These are phyloP conservation scores for Penicillium fuscoglaucum DNA, from an alignment of 2,329 filamentous ascomycete species.

Conservation along the genomic window DNA sequence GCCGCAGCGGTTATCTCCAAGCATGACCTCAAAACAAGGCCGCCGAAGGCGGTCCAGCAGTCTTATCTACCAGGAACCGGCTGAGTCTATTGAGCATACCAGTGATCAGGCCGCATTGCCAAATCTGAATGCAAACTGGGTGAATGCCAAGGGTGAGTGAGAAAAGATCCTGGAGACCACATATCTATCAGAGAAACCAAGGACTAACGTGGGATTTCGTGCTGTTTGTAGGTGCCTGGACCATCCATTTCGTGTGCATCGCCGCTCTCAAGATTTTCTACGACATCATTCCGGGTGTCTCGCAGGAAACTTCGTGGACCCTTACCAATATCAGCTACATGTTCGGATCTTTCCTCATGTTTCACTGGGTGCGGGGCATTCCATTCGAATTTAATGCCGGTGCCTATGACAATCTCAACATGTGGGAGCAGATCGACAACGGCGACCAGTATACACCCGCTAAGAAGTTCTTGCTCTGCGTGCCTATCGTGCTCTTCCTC, in stretches of 20 bases:
- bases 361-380: conserved; percentile 96
- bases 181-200: conserved; percentile 1
- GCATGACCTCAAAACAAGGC: conserved; percentile 64
- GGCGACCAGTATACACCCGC: conserved; percentile 97
- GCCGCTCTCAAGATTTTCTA: conserved; percentile 90
- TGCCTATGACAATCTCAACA: conserved; percentile 98
- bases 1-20: conserved; percentile 56
- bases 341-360: conserved; percentile 99
- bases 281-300: conserved; percentile 93
- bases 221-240: conserved; percentile 77
- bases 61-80: conserved; percentile 95
- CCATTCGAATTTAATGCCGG: conserved; percentile 99
- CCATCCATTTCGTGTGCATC: conserved; percentile 93
- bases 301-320: conserved; percentile 98
- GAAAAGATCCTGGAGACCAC: conserved; percentile 3
- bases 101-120: conserved; percentile 93
- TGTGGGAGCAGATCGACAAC: conserved; percentile 99
- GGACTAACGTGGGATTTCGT: conserved; percentile 7
- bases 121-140: conserved; percentile 97
- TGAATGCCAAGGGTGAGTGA: conserved; percentile 90
- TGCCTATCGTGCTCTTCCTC: conserved; percentile 91
- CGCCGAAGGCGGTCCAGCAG: conserved; percentile 95
- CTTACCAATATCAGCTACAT: conserved; percentile 99
- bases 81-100: conserved; percentile 95
- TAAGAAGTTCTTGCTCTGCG: conserved; percentile 95